Evolutionary conservation across 257 asterid genomes (phyloP).

Genomic region (Mentha longifolia): DNA sequence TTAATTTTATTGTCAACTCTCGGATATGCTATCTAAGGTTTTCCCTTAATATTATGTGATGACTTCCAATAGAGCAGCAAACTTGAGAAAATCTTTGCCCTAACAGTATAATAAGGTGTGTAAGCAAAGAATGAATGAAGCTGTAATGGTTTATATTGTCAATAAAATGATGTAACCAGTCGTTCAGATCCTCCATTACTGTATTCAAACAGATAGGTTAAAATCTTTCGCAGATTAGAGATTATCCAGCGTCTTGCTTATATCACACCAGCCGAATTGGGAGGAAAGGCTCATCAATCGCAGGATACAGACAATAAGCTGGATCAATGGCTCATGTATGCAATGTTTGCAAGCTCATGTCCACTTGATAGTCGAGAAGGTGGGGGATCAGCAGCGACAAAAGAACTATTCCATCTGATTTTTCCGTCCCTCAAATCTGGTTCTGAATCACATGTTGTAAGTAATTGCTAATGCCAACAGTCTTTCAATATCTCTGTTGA

Average conservation of each 20-base stretch:
- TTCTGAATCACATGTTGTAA: constrained; percentile 87
- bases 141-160: constrained; percentile 12
- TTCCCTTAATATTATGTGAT: constrained; percentile 25
- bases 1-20: constrained; percentile 25
- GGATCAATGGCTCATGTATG: constrained; percentile 98
- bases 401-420: constrained; percentile 93
- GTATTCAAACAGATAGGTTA: constrained; percentile 19
- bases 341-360: constrained; percentile 96
- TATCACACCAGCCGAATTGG: constrained; percentile 91
- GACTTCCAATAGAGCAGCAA: constrained; percentile 22
- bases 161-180: constrained; percentile 22
- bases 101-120: constrained; percentile 16
- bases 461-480: constrained; percentile 40
- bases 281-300: constrained; percentile 94
- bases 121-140: neutral
- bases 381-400: constrained; percentile 84
- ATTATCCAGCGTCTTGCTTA: constrained; percentile 95
- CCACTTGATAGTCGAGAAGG: constrained; percentile 87
- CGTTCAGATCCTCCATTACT: constrained; percentile 23
- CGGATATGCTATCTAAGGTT: constrained; percentile 13
- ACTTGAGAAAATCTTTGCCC: constrained; percentile 11
- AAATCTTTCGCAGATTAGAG: constrained; percentile 72
- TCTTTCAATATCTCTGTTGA: constrained; percentile 27
- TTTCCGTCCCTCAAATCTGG: constrained; percentile 95
- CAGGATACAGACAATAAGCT: constrained; percentile 96